These are phyloP conservation scores for Coemansia sp. DNA, from an alignment of 192 early-diverging fungal species.

Conservation along the genomic window DNA sequence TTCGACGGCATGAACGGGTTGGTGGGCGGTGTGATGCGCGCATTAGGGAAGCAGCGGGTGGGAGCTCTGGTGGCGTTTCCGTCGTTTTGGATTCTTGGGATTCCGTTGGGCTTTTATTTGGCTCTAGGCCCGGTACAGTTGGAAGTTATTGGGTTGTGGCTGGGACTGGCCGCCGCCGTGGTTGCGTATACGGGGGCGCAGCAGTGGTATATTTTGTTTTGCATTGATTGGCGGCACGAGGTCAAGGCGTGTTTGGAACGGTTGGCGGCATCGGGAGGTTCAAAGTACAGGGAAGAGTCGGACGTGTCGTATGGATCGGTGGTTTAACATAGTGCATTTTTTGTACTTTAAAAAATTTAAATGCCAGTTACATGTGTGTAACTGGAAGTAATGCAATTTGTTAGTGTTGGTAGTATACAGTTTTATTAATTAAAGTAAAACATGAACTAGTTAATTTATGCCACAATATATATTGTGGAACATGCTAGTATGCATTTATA, in stretches of 20 bases:
- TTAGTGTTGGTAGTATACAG: background rate
- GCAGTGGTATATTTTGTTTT: slow-evolving; percentile 38
- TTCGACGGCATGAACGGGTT: slow-evolving; percentile 62
- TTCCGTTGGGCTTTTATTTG: slow-evolving; percentile 57
- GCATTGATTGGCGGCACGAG: slow-evolving; percentile 49
- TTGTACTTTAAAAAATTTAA: background rate
- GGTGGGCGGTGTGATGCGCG: slow-evolving; percentile 59
- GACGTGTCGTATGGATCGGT: slow-evolving; percentile 12
- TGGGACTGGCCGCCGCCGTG: slow-evolving; percentile 56
- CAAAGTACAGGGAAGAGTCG: slow-evolving; percentile 1
- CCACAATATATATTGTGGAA: too few species aligned
- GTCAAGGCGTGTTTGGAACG: slow-evolving; percentile 41
- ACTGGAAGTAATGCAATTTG: too few species aligned
- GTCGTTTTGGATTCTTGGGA: slow-evolving; percentile 55
- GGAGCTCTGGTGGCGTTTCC: slow-evolving; percentile 54
- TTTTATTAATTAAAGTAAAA: background rate
- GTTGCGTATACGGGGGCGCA: slow-evolving; percentile 32
- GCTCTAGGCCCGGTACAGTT: slow-evolving; percentile 47
- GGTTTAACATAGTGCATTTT: background rate
- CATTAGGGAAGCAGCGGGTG: slow-evolving; percentile 54
- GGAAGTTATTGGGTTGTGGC: slow-evolving; percentile 63
- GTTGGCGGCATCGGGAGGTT: slow-evolving; percentile 11
- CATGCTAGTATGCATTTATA: too few species aligned
- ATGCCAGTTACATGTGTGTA: too few species aligned
- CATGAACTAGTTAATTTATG: background rate